These are phyloP conservation scores for Globisporangium cylindrosporum DNA, from an alignment of 352 stramenopile genomes.

Conservation along the genomic window DNA sequence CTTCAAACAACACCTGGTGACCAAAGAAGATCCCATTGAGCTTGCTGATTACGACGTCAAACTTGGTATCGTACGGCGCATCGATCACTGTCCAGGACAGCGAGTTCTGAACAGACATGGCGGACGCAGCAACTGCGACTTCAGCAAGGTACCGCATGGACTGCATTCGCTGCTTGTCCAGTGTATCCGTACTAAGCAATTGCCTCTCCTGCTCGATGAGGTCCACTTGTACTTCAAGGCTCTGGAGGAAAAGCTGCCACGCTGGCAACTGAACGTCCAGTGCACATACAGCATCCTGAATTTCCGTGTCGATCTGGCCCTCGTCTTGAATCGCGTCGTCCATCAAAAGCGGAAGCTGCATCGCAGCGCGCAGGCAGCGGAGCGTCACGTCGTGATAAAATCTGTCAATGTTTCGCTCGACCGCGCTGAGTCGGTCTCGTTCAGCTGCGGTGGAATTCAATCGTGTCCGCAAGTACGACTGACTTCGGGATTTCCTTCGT, in stretches of 20 bases:
- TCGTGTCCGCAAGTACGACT: slow-evolving; percentile 37
- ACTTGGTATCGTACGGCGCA: slow-evolving; percentile 32
- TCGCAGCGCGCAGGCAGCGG: slow-evolving; percentile 35
- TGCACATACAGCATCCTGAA: slow-evolving; percentile 44
- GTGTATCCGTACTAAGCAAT: slow-evolving; percentile 23
- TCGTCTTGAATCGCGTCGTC: slow-evolving; percentile 41
- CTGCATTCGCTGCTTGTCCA: slow-evolving; percentile 47
- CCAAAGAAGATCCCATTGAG: slow-evolving; percentile 70
- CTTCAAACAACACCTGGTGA: slow-evolving; percentile 65
- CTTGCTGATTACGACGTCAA: slow-evolving; percentile 44
- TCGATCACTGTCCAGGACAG: slow-evolving; percentile 45
- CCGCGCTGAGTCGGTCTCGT: slow-evolving; percentile 26
- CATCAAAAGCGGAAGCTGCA: slow-evolving; percentile 54
- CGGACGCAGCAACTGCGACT: slow-evolving; percentile 35
- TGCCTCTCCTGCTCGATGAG: slow-evolving; percentile 45
- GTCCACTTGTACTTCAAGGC: slow-evolving; percentile 53
- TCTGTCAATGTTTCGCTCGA: slow-evolving; percentile 41
- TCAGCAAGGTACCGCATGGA: slow-evolving; percentile 61
- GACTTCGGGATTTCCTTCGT: slow-evolving; percentile 32
- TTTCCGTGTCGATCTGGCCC: slow-evolving; percentile 41
- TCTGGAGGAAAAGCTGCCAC: slow-evolving; percentile 61
- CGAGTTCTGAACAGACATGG: slow-evolving; percentile 37
- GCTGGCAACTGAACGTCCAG: slow-evolving; percentile 39
- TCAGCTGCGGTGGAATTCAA: slow-evolving; percentile 34
- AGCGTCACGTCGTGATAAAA: slow-evolving; percentile 60